Conservation (phyloP, 495 filamentous ascomycete species). For the Neurospora sp. region DNA sequence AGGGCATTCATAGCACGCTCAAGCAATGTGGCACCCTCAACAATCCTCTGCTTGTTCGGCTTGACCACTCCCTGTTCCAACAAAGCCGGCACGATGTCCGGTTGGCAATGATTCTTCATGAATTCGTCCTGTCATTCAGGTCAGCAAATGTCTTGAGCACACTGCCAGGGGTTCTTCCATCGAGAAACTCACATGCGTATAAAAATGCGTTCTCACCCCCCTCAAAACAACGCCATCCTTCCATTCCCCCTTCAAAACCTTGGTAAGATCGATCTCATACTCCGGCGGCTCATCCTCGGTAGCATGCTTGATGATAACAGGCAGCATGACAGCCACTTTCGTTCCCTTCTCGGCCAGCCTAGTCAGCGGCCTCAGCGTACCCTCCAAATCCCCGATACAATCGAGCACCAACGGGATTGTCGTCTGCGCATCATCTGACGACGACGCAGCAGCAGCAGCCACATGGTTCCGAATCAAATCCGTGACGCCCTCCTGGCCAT, state of each 20-base stretch:
- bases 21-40: constrained; percentile 38
- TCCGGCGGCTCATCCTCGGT: constrained; percentile 27
- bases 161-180: background rate
- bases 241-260: constrained; percentile 26
- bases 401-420: constrained; percentile 37
- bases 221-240: constrained; percentile 35
- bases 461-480: constrained; percentile 22
- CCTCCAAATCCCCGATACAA: constrained; percentile 40
- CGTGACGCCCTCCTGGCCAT: constrained; percentile 26
- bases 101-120: constrained; percentile 35
- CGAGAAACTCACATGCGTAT: constrained; percentile 27
- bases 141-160: background rate
- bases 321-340: constrained; percentile 41
- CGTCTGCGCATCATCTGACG: background rate
- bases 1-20: constrained; percentile 40
- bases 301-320: constrained; percentile 38
- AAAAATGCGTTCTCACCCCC: constrained; percentile 38
- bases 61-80: constrained; percentile 32
- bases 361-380: constrained; percentile 30
- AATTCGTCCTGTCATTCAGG: constrained; percentile 33
- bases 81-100: constrained; percentile 39
- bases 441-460: background rate
- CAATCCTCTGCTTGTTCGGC: constrained; percentile 36
- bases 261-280: constrained; percentile 33
- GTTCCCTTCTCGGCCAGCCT: constrained; percentile 33